These are phyloP conservation scores for Sophora flavescens DNA, from an alignment of 306 rosid species.

Conservation along the genomic window DNA sequence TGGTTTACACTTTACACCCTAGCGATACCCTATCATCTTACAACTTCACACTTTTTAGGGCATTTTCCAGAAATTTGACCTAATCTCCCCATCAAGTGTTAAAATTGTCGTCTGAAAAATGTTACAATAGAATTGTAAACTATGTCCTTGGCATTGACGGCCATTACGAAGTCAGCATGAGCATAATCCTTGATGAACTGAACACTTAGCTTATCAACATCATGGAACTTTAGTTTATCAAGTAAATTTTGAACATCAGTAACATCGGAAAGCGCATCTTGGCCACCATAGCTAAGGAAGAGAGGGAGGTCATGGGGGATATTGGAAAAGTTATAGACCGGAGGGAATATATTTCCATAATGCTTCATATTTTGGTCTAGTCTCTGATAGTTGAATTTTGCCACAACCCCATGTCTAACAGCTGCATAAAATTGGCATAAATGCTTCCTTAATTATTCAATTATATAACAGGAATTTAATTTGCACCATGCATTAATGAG, in stretches of 20 bases:
- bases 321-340: constrained; percentile 68
- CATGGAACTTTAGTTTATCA: constrained; percentile 55
- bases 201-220: constrained; percentile 63
- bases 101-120: constrained; percentile 56
- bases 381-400: constrained; percentile 62
- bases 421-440: constrained; percentile 45
- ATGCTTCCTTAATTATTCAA: not conserved
- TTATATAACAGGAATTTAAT: not conserved
- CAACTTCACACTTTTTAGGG: too few relatives aligned
- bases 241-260: constrained; percentile 59
- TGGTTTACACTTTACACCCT: too few relatives aligned
- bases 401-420: constrained; percentile 56
- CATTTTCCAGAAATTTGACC: not conserved
- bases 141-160: constrained; percentile 60
- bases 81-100: not conserved
- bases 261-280: constrained; percentile 69
- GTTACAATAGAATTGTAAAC: constrained; percentile 55
- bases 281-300: constrained; percentile 76
- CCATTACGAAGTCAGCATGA: constrained; percentile 71
- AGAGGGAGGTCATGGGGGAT: constrained; percentile 70
- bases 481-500: not conserved
- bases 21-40: too few relatives aligned
- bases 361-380: constrained; percentile 45
- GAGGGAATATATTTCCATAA: constrained; percentile 59
- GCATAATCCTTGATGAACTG: constrained; percentile 69